Evolutionary conservation across 2,329 filamentous ascomycete genomes (phyloP), one percentile per base, ranked within the genome.

Genomic region (Madurella mycetomatis): DNA sequence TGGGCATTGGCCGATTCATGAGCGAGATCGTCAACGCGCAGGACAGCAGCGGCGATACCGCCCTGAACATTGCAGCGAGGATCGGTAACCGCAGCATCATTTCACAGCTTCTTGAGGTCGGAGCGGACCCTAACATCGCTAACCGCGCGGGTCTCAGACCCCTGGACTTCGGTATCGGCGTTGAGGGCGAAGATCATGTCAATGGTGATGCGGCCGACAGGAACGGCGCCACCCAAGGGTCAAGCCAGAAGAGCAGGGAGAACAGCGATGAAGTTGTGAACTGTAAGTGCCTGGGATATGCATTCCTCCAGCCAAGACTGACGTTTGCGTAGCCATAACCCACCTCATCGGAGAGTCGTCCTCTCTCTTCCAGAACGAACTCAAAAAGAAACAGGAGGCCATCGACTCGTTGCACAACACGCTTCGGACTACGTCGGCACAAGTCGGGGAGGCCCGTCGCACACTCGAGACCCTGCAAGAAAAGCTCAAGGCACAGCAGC

Each of bases 21-120:
- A 90, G 88, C 47, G 92, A 97, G 67, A 95, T 99, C 69, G 92
- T 99, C 56, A 97, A 99, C 65, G 87, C 92, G 0, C 88, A 92
- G 64, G 94, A 99, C 70, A 91, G 92, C 65, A 88, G 88, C 34
- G 94, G 94, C 0, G 95, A 99, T 66, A 99, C 94, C 0, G 94
- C 94, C 0, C 77, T 99, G 17, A 96, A 96, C 63, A 86, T 97
- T 58, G 94, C 92, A 1, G 92, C 94, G 1, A 82, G 94, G 57
- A 95, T 96, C 62, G 90, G 91, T 18, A 97, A 96, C 68, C 81
- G 88, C 52, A 95, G 90, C 64, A 96, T 99, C 64, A 95, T 97
- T 54, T 92, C 91, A n/a, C 94, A 99, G 68, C 77, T 99, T 32
- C 78, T 97, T 11, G 94, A 99, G 71, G 92, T 99, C 42, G 91